Percentiles rank a stretch among this genome's conserved stretches.
phyloP scores from a whole-genome alignment of 2,329 filamentous ascomycete species.

The Mycosphaerella sp. region DNA sequence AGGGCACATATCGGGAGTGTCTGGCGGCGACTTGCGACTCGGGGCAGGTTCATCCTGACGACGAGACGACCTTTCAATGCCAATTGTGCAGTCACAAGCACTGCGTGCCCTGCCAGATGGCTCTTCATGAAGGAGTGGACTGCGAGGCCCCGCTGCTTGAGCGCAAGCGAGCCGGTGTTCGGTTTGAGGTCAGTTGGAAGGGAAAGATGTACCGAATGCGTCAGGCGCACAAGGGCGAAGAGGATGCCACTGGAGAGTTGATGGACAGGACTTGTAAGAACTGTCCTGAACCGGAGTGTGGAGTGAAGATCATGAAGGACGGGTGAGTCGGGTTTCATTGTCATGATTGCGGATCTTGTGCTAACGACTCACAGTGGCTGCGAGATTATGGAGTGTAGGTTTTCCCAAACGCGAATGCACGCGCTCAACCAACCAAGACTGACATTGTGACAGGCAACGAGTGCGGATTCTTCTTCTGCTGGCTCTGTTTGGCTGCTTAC shows the following conservation, averaged over 20 bases:
- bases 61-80: conserved; percentile 26
- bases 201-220: neutral
- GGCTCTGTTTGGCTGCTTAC: neutral
- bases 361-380: conserved; percentile 20
- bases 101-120: conserved; percentile 22
- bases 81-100: conserved; percentile 17
- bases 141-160: conserved; percentile 16
- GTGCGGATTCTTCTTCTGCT: neutral
- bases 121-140: conserved; percentile 22
- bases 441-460: neutral
- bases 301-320: conserved; percentile 22
- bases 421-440: neutral
- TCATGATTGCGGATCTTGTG: neutral
- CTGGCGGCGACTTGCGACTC: conserved; percentile 17
- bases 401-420: neutral
- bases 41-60: conserved; percentile 22
- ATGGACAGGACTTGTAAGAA: conserved; percentile 16
- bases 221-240: conserved; percentile 1
- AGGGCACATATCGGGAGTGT: conserved; percentile 16
- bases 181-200: neutral
- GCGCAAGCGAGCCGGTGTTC: neutral
- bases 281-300: conserved; percentile 25
- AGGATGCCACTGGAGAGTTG: conserved; percentile 3
- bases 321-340: conserved; percentile 8
- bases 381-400: conserved; percentile 22